Conservation (phyloP, 1,284 basidiomycete species). For the Sphagnurus paluster region DNA sequence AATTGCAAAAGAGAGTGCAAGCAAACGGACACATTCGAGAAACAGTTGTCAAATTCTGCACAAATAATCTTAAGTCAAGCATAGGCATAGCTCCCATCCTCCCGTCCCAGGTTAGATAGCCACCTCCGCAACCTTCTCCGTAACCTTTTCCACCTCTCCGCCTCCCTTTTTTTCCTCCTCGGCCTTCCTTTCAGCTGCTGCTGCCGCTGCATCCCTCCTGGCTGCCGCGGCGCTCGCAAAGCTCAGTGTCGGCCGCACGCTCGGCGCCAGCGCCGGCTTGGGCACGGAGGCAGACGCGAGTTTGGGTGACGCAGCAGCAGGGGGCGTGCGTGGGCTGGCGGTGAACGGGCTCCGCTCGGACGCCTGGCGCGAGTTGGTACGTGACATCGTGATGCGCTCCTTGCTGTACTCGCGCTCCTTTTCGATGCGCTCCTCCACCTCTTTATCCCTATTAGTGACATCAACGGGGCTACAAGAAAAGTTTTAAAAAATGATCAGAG, state of each 20-base stretch:
- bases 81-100: too few species aligned
- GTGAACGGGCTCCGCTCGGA: constrained; percentile 48
- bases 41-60: background rate
- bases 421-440: constrained; percentile 69
- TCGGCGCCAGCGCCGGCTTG: constrained; percentile 33
- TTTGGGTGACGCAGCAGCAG: constrained; percentile 37
- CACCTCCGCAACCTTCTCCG: constrained; percentile 23
- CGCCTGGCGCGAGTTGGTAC: constrained; percentile 64
- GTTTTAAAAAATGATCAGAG: too few species aligned
- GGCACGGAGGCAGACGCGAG: constrained; percentile 21
- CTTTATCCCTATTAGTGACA: constrained; percentile 74
- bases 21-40: background rate
- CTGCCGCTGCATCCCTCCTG: constrained; percentile 23
- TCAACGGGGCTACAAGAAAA: constrained; percentile 95
- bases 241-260: constrained; percentile 64
- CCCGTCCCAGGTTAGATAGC: too few species aligned
- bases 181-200: constrained; percentile 19
- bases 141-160: constrained; percentile 19
- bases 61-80: constrained; percentile 10
- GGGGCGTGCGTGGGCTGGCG: constrained; percentile 35
- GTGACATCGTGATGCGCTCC: constrained; percentile 67
- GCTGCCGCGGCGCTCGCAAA: constrained; percentile 67
- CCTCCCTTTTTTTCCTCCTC: background rate
- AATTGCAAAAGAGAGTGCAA: too few species aligned
- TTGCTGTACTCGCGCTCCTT: constrained; percentile 58